Conservation (phyloP, 805 yeast genomes). For the Zygotorulaspora sp. region DNA sequence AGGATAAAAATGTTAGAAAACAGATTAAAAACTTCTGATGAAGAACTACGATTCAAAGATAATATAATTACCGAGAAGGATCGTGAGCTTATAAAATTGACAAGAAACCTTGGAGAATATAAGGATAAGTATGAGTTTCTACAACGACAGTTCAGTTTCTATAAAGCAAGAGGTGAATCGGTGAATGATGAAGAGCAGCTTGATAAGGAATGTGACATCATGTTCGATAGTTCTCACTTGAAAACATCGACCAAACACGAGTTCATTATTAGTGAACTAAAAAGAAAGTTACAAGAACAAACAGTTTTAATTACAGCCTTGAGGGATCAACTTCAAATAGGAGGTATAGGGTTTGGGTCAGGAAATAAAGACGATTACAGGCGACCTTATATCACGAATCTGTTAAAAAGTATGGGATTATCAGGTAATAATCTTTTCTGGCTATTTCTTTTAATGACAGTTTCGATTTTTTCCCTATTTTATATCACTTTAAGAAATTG, state of each 20-base stretch:
- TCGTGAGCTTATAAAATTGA: conserved; percentile 18
- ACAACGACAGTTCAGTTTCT: conserved; percentile 29
- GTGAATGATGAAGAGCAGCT: neutral
- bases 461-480: neutral
- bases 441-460: neutral
- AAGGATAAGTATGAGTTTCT: conserved; percentile 28
- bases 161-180: conserved; percentile 23
- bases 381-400: neutral
- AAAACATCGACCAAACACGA: conserved; percentile 22
- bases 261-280: conserved; percentile 30
- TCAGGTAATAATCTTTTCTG: neutral
- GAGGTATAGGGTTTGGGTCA: neutral
- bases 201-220: conserved; percentile 1
- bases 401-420: neutral
- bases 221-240: conserved; percentile 1
- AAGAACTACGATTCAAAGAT: conserved; percentile 20
- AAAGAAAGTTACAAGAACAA: conserved; percentile 30
- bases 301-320: conserved; percentile 22
- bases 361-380: neutral
- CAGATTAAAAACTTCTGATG: conserved; percentile 13
- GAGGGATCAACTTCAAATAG: conserved; percentile 17
- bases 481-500: neutral
- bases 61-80: conserved; percentile 21
- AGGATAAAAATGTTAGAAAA: conserved; percentile 11
- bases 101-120: conserved; percentile 18